These are phyloP conservation scores for Dactylonectria macrodidyma DNA, from an alignment of 2,329 filamentous ascomycete genomes.

Conservation along the genomic window DNA sequence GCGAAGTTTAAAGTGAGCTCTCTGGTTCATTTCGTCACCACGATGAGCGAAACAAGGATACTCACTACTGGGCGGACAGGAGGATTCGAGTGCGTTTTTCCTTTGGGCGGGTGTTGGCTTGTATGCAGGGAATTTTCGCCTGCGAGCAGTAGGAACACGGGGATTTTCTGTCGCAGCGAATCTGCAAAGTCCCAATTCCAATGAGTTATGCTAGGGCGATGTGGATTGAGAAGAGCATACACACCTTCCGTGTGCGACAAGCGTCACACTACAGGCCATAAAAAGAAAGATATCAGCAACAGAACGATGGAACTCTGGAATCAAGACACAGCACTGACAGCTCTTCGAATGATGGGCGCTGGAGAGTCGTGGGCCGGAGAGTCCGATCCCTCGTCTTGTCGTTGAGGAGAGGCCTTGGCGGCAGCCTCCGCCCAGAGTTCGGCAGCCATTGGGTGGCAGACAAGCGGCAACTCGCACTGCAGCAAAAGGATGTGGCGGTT, in stretches of 20 bases:
- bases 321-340: slow-evolving; percentile 29
- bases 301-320: slow-evolving; percentile 22
- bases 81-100: slow-evolving; percentile 55
- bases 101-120: slow-evolving; percentile 49
- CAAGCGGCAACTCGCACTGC: too few relatives aligned
- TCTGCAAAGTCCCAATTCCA: slow-evolving; percentile 35
- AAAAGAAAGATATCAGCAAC: neutral
- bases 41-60: neutral
- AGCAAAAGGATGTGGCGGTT: too few relatives aligned
- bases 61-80: slow-evolving; percentile 56
- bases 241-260: slow-evolving; percentile 52
- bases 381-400: neutral
- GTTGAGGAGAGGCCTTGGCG: too few relatives aligned
- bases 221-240: slow-evolving; percentile 4
- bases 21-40: neutral
- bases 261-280: slow-evolving; percentile 47
- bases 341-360: slow-evolving; percentile 35
- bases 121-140: slow-evolving; percentile 54
- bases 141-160: slow-evolving; percentile 55
- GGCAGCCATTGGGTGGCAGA: neutral
- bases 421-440: too few relatives aligned
- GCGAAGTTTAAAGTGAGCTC: neutral
- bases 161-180: slow-evolving; percentile 55
- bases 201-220: neutral
- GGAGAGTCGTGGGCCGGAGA: neutral